These are phyloP conservation scores for Xylariaceae sp. DNA, from an alignment of 2,329 filamentous ascomycete genomes.

Conservation along the genomic window DNA sequence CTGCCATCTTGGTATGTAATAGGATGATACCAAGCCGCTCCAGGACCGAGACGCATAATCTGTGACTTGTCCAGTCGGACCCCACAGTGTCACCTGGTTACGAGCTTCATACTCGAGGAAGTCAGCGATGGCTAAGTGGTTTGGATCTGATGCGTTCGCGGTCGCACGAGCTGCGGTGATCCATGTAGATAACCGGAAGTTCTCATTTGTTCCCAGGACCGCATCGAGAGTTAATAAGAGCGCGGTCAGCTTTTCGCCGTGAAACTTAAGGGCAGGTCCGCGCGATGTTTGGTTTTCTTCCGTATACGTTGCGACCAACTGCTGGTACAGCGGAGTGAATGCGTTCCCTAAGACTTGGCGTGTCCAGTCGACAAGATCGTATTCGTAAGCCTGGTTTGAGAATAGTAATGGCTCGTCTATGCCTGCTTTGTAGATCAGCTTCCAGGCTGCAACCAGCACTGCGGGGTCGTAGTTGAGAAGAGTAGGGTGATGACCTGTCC, in stretches of 20 bases:
- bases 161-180: conserved; percentile 22
- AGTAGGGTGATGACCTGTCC: conserved; percentile 29
- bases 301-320: conserved; percentile 22
- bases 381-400: conserved; percentile 27
- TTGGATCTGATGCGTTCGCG: conserved; percentile 14
- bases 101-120: conserved; percentile 31
- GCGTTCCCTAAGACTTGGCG: conserved; percentile 28
- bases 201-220: conserved; percentile 23
- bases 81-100: conserved; percentile 30
- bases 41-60: conserved; percentile 28
- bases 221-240: conserved; percentile 22
- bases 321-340: conserved; percentile 25
- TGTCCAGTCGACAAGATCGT: conserved; percentile 29
- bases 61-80: conserved; percentile 22
- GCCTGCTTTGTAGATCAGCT: conserved; percentile 22
- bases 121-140: conserved; percentile 13
- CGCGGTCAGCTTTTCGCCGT: conserved; percentile 17
- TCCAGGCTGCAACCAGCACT: conserved; percentile 23
- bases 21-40: conserved; percentile 25
- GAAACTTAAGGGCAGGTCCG: conserved; percentile 1
- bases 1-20: conserved; percentile 28
- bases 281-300: neutral
- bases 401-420: conserved; percentile 16
- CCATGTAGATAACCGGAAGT: conserved; percentile 26
- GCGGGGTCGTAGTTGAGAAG: conserved; percentile 27